Base-by-base conservation (phyloP, 768 basidiomycete genomes). In the Calocybe gangraenosa region DNA sequence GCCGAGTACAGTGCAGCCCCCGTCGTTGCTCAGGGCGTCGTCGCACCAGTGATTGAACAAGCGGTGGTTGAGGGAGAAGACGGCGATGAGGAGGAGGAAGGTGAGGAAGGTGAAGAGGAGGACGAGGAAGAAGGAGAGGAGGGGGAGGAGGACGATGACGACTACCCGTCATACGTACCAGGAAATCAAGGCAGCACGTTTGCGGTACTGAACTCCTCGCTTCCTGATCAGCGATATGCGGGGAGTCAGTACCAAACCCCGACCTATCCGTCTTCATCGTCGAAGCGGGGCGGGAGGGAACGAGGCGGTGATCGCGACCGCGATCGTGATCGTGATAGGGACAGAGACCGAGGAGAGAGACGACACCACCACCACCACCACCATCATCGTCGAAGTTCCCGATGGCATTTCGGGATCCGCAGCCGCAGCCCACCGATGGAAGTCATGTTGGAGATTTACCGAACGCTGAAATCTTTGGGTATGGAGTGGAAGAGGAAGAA, bases 401-500 rank as follows among this genome's bases (percentile, higher is more conserved):
- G 25, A 52, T 98, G 96, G 96, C 96, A 99, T 62, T 99, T 97
- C 58, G 96, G 96, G 7, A 98, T 99, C 32, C 78, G 96, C 23
- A 93, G 90, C 55, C 76, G 94, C 48, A 87, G 84, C 47, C 91
- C 93, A 23, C 96, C 94, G 17, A 95, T 98, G 90, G 96, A 99
- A 64, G 95, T 99, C 18, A 97, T 99, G 94, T 69, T 96, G 19
- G 95, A 97, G 75, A 96, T 99, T 41, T 98, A 99, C 66, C 73
- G 89, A 50, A 96, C 94, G 34, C 68, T 99, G 40, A 86, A 87
- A 66, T 72, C 82, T 48, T 73, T 97, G 15, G 90, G 87, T 13
- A 95, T 98, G 91, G 92, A 99, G 65, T 99, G 96, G 96, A 90
- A 90, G 63, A 82, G 87, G 69, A 96, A 96, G 74, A 78, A 76